These are phyloP conservation scores for Dictyophora rubrovolvata DNA, from an alignment of 768 basidiomycete genomes.

Conservation along the genomic window DNA sequence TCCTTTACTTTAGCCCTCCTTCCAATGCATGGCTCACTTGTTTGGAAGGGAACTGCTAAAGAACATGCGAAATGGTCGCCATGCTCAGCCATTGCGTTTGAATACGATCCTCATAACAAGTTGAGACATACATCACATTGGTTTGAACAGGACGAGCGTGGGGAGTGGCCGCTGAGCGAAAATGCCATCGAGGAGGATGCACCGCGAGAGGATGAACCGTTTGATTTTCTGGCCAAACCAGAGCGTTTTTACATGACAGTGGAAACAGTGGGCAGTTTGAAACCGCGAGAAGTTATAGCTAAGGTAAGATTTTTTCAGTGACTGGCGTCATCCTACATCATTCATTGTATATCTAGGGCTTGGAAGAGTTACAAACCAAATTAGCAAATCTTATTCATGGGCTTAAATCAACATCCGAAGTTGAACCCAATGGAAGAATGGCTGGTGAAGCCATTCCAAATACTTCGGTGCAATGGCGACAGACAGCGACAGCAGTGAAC, in stretches of 20 bases:
- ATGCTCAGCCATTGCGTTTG: conserved; percentile 87
- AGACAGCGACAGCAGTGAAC: neutral
- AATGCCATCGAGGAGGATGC: conserved; percentile 81
- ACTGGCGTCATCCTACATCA: neutral
- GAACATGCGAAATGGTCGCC: conserved; percentile 99
- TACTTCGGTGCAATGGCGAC: conserved; percentile 13
- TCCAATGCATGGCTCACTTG: neutral
- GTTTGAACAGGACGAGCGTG: conserved; percentile 73
- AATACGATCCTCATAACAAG: conserved; percentile 98
- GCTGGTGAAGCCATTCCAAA: conserved; percentile 31
- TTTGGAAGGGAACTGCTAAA: conserved; percentile 81
- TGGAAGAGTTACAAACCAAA: conserved; percentile 70
- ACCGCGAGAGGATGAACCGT: conserved; percentile 68
- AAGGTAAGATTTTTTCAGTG: conserved; percentile 41
- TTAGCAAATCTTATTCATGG: conserved; percentile 71
- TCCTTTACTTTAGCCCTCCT: conserved; percentile 1
- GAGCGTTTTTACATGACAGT: conserved; percentile 90
- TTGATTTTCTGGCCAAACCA: conserved; percentile 83
- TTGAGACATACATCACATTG: conserved; percentile 92
- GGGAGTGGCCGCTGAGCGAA: conserved; percentile 85
- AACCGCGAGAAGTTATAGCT: conserved; percentile 82
- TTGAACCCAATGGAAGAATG: conserved; percentile 28
- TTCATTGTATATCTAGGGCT: conserved; percentile 36
- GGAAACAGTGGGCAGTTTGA: conserved; percentile 86
- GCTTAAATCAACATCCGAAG: conserved; percentile 53